Evolutionary conservation across 2,329 filamentous ascomycete genomes (phyloP), one percentile per base, ranked within the genome.

Genomic region (Cladosporium sp.): DNA sequence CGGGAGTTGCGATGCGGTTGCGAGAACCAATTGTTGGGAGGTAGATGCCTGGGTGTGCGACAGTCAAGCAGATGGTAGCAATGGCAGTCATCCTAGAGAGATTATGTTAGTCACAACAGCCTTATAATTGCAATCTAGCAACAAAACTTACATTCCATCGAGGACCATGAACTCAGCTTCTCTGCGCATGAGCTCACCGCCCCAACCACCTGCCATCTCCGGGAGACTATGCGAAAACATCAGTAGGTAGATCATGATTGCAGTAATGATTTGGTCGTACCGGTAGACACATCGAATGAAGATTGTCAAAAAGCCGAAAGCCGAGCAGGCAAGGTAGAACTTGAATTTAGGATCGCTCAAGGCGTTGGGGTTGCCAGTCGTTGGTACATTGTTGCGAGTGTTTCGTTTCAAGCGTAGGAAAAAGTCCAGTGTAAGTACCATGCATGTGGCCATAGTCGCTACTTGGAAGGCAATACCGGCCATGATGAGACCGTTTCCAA

Each of bases 231-330:
- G 37, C 3, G 59, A 52, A 47, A 14, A 28, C n/a, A 37, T 47
- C 8, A 50, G 45, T 47, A 61, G 43, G 61, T 62, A 60, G 22
- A 58, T 20, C 56, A 4, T 12, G 5, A 1, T 14, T 3, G 28
- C 14, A 14, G 17, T 9, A n/a, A 42, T 14, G 3, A 15, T 12
- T 7, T 25, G 47, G 19, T 17, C 62, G 9, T 62, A 67, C 64
- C 87, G 82, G 72, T 85, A 90, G 45, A 85, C 80, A 66, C 82
- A 86, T 25, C 88, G 77, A 65, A 84, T 82, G 64, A 89, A 84
- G 67, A 90, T 86, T 66, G 79, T 81, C 12, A 88, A 55, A n/a
- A 85, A 86, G 2, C 84, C 79, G 2, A 87, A 69, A 1, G 74
- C 69, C 17, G 88, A 75, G 11, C 81, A 82, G n/a, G 65, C 66